These are phyloP conservation scores for Sabuloglossum arenarium DNA, from an alignment of 495 filamentous ascomycete genomes.

Conservation along the genomic window DNA sequence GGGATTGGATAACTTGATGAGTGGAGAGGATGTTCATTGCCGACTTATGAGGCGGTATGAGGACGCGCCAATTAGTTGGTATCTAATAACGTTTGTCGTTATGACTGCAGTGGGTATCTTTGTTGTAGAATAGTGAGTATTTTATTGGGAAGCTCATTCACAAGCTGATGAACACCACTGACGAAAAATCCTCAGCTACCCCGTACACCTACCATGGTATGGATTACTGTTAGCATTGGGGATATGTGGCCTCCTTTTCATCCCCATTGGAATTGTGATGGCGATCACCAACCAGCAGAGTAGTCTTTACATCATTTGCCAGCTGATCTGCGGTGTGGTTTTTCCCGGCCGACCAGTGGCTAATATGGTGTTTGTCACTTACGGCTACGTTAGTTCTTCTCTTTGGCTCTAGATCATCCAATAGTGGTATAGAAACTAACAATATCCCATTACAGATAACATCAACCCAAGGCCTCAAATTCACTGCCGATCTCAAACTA, in stretches of 20 bases:
- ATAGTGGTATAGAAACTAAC: background rate
- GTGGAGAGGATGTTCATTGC: slow-evolving; percentile 54
- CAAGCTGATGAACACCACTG: too few species aligned
- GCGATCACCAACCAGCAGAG: slow-evolving; percentile 70
- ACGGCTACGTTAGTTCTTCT: slow-evolving; percentile 27
- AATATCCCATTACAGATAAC: slow-evolving; percentile 36
- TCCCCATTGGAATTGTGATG: slow-evolving; percentile 69
- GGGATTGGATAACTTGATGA: slow-evolving; percentile 33
- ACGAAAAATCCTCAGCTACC: slow-evolving; percentile 35
- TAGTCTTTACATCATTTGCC: slow-evolving; percentile 63
- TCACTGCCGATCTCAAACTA: slow-evolving; percentile 68
- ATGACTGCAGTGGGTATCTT: slow-evolving; percentile 63
- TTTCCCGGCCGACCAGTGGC: slow-evolving; percentile 70
- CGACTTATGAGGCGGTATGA: slow-evolving; percentile 54
- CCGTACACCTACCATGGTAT: slow-evolving; percentile 55
- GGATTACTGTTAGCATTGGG: slow-evolving; percentile 53
- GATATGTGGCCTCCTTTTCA: slow-evolving; percentile 52
- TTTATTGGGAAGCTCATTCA: too few species aligned
- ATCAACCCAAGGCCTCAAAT: slow-evolving; percentile 67
- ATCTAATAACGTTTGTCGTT: slow-evolving; percentile 40
- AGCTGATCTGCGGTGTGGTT: slow-evolving; percentile 54
- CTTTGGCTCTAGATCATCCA: background rate
- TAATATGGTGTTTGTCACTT: slow-evolving; percentile 79
- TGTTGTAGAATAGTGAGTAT: slow-evolving; percentile 53
- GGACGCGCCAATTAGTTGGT: slow-evolving; percentile 63